phyloP scores from a whole-genome alignment of 139 green algal genomes.

The Micractinium conductrix region DNA sequence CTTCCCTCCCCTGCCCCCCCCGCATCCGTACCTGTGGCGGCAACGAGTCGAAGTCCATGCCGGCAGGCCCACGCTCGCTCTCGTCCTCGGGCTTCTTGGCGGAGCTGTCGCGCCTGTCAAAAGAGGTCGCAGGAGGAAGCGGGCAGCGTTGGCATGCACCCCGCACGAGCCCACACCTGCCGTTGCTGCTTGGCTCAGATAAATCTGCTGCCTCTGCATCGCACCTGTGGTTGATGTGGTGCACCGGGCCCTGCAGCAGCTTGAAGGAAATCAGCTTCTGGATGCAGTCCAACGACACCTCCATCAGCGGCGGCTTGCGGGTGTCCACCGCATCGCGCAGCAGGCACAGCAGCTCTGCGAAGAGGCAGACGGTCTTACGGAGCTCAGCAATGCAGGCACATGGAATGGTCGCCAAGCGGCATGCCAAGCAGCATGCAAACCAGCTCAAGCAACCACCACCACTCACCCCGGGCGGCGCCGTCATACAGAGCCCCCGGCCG shows the following conservation, averaged over 20 bases:
- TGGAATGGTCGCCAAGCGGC: neutral
- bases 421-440: neutral
- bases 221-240: slow-evolving; percentile 40
- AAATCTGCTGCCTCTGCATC: neutral
- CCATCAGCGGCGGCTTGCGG: slow-evolving; percentile 72
- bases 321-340: slow-evolving; percentile 78
- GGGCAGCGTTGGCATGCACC: neutral
- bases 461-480: slow-evolving; percentile 23
- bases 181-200: neutral
- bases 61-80: neutral
- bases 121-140: neutral
- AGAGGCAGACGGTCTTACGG: no score
- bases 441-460: neutral
- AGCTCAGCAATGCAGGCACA: neutral
- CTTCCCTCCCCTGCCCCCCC: no score
- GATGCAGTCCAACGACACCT: slow-evolving; percentile 87
- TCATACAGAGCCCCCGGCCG: slow-evolving; percentile 26
- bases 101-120: slow-evolving; percentile 2
- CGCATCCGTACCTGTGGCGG: slow-evolving; percentile 23
- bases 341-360: slow-evolving; percentile 64
- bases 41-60: slow-evolving; percentile 13
- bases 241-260: slow-evolving; percentile 63
- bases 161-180: neutral
- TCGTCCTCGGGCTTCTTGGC: slow-evolving; percentile 6
- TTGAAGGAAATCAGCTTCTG: slow-evolving; percentile 92